Evolutionary conservation across 1,284 basidiomycete species (phyloP).

Genomic region (Coniophora puteana): DNA sequence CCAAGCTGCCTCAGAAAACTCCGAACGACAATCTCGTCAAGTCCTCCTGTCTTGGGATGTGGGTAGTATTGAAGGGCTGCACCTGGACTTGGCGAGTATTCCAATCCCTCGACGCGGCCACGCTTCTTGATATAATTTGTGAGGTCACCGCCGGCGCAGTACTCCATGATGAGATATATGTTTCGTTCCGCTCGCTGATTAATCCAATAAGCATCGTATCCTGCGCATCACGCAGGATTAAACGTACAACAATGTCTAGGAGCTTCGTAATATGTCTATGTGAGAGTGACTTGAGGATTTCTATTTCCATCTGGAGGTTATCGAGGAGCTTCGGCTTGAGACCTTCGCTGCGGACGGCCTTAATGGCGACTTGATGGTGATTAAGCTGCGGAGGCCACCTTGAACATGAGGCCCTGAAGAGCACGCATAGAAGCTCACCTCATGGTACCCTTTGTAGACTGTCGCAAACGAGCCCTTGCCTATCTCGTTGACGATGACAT

Average conservation of each 20-base stretch:
- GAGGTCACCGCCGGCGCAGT: conserved; percentile 93
- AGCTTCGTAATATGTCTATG: conserved; percentile 94
- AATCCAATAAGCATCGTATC: conserved; percentile 1
- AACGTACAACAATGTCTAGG: conserved; percentile 82
- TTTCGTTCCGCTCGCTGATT: conserved; percentile 83
- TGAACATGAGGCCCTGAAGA: conserved; percentile 5
- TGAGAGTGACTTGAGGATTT: conserved; percentile 91
- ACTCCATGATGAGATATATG: conserved; percentile 99
- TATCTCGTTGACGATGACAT: conserved; percentile 68
- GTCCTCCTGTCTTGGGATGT: conserved; percentile 87
- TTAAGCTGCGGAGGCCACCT: conserved; percentile 54
- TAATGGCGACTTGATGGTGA: conserved; percentile 83
- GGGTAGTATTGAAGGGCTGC: conserved; percentile 80
- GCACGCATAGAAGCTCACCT: conserved; percentile 47
- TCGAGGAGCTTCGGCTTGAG: conserved; percentile 93
- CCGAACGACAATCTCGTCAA: conserved; percentile 88
- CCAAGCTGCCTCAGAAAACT: conserved; percentile 93
- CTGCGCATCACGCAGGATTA: conserved; percentile 5
- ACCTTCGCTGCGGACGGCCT: conserved; percentile 88
- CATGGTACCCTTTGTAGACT: conserved; percentile 91
- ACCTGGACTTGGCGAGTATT: conserved; percentile 69
- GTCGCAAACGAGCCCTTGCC: conserved; percentile 95
- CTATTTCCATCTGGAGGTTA: conserved; percentile 96
- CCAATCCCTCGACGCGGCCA: conserved; percentile 80
- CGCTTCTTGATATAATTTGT: conserved; percentile 96